A percentile compares a stretch with the other conserved stretches of the same genome.
Evolutionary conservation across 169 alveolate genomes (phyloP).

Genomic region (Plasmodium coatneyi): DNA sequence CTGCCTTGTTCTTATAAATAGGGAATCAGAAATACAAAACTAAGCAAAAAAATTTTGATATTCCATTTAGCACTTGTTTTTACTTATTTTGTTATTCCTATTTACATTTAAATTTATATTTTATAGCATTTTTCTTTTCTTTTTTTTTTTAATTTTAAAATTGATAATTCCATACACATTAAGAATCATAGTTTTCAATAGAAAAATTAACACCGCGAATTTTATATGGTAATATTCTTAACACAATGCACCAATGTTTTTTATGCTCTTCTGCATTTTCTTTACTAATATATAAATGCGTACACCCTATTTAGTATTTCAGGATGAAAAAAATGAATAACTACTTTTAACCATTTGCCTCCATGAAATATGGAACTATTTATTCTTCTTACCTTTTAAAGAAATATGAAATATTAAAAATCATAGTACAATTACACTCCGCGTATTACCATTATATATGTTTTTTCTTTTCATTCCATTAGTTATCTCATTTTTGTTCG

Average conservation of each 20-base stretch:
- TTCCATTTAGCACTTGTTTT: not conserved
- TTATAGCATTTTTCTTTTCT: too few species aligned
- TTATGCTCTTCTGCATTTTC: not conserved
- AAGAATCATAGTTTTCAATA: not conserved
- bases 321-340: not conserved
- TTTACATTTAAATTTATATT: not conserved
- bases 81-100: not conserved
- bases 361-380: not conserved
- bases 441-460: not conserved
- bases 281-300: too few species aligned
- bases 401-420: not conserved
- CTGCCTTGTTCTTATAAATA: not conserved
- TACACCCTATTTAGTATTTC: not conserved
- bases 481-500: too few species aligned
- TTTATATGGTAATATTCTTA: not conserved
- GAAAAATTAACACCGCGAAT: not conserved
- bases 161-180: not conserved
- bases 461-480: not conserved
- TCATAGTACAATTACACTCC: not conserved
- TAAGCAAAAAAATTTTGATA: not conserved
- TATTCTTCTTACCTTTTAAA: too few species aligned
- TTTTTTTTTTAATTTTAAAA: too few species aligned
- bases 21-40: not conserved
- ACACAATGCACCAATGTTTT: not conserved
- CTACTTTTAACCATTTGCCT: not conserved